Evolutionary conservation across 345 rosid species (phyloP).

Genomic region (Excoecaria agallocha): DNA sequence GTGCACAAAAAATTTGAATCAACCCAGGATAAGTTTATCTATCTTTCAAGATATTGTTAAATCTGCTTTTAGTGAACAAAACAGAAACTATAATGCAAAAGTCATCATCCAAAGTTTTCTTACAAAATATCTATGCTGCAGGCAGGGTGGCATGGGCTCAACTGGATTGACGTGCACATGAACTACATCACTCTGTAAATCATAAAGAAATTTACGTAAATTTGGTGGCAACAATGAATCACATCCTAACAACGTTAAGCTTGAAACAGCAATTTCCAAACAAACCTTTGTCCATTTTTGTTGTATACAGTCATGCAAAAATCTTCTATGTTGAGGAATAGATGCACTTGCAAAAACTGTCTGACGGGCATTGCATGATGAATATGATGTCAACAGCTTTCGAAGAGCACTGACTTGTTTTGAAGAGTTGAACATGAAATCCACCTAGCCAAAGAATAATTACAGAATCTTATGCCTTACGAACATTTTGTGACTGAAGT

Average conservation of each 20-base stretch:
- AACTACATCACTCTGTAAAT: conserved; percentile 59
- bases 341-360: conserved; percentile 94
- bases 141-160: conserved; percentile 69
- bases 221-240: conserved; percentile 9
- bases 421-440: conserved; percentile 84
- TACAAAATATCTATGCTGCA: conserved; percentile 71
- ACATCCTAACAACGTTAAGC: conserved; percentile 10
- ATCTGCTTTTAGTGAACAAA: neutral
- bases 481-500: neutral
- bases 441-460: conserved; percentile 54
- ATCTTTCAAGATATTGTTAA: neutral
- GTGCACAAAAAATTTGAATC: conserved; percentile 3
- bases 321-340: conserved; percentile 83
- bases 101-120: conserved; percentile 18
- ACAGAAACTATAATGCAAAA: neutral
- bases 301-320: conserved; percentile 76
- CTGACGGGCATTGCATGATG: conserved; percentile 72
- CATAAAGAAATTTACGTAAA: conserved; percentile 18
- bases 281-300: conserved; percentile 95
- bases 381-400: conserved; percentile 72
- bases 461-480: neutral
- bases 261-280: conserved; percentile 15
- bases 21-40: neutral
- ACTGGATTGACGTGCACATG: conserved; percentile 71
- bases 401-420: conserved; percentile 74